These are phyloP conservation scores for Nitzschia palea DNA, from an alignment of 108 stramenopile species.

Conservation along the genomic window DNA sequence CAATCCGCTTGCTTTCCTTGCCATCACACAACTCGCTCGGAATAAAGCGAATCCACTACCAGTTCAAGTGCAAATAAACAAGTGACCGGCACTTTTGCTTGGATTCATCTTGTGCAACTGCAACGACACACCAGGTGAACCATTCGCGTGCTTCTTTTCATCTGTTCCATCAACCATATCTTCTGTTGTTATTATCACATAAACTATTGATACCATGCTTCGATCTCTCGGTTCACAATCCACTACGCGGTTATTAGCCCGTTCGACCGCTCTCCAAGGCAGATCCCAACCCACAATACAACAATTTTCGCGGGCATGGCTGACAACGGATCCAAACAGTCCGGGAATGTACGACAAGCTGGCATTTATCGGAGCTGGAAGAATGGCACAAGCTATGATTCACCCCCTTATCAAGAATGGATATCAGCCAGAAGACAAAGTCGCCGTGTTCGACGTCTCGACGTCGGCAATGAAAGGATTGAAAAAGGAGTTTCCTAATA, in stretches of 20 bases:
- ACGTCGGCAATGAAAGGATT: constrained; percentile 39
- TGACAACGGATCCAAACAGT: constrained; percentile 7
- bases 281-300: neutral
- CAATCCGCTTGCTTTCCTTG: no score
- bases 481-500: constrained; percentile 38
- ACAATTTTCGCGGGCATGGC: constrained; percentile 7
- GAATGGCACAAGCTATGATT: constrained; percentile 93
- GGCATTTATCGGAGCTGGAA: constrained; percentile 90
- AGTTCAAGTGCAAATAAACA: neutral
- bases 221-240: neutral
- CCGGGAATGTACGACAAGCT: constrained; percentile 58
- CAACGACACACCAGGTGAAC: neutral
- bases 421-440: constrained; percentile 56
- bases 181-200: neutral
- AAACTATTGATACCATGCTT: neutral
- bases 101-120: neutral
- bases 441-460: constrained; percentile 72
- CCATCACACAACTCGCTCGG: no score
- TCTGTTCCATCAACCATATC: neutral
- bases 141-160: neutral
- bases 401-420: constrained; percentile 67
- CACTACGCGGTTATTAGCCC: neutral
- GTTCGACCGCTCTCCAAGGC: neutral
- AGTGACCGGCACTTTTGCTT: no score
- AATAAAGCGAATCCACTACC: neutral